Base-by-base conservation (phyloP, 225 moss, liverwort and hornwort genomes). In the Polytrichum formosum region DNA sequence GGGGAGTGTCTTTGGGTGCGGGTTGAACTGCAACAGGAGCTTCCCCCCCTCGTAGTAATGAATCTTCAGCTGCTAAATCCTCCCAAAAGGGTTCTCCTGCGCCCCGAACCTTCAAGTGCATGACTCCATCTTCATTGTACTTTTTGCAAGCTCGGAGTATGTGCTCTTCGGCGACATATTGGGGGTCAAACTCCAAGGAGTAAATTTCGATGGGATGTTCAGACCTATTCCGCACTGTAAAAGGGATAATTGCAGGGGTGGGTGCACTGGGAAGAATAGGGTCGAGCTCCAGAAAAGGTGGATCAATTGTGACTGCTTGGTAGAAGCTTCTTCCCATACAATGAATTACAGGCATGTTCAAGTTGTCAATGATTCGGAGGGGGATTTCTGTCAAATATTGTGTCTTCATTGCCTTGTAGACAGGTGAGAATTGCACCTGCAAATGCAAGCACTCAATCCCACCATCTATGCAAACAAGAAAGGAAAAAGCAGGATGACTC, bases 61-160 rank as follows among this genome's bases (percentile, higher is more conserved):
- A 20, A 2, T 0, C 28, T 28, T 75, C 64, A 21, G 28, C 75
- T 31, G 77, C 46, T 16, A 93, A 46, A 60, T 80, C 63, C 17
- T 83, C 5, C 96, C 93, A 96, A 84, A 96, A 92, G 8, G 89
- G 83, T 26, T 86, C 83, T 4, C 92, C 93, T 18, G 88, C 84
- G 67, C 92, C 83, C 5, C 93, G 77, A 5, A 89, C 62, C 56
- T 90, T 84, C 26, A 92, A 54, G 7, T 84, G 87, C 67, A 96
- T 76, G 2, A 79, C 28, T 1, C 82, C 81, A 67, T 92, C 84
- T 58, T 89, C 86, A 60, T 89, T 72, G 46, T 86, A 96, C 1
- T 76, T 79, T 73, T 86, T 77, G 18, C 78, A 80, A 64, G 78
- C 63, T 4, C 69, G 71, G 7, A 96, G 69, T 27, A 76, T 80